Evolutionary conservation across 768 basidiomycete genomes (phyloP), one percentile per base, ranked within the genome.

Genomic region (Russula griseocarnosa): DNA sequence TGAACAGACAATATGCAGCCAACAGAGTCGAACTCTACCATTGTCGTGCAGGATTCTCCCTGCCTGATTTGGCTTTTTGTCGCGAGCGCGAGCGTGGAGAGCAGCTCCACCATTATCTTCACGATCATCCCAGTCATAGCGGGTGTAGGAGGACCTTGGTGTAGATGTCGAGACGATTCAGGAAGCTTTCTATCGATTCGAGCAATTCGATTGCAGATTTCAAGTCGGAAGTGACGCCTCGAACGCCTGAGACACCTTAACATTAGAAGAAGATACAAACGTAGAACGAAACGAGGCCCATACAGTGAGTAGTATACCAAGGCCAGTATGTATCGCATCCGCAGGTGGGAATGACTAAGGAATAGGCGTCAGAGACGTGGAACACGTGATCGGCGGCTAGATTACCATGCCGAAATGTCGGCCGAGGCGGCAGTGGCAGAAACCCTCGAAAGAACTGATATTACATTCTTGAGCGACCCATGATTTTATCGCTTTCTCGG

Each of bases 291-390:
- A 46, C 3, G 20, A n/a, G 44, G 44, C 8, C 3, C n/a, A 46
- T 46, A 46, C 44, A n/a, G 44, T 9, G 10, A 46, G 44, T n/a
- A 46, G 44, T 20, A 46, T n/a, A 10, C 44, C 44, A 10, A 46
- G 20, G 20, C 44, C 44, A 46, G n/a, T 46, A 46, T 46, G 20
- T 46, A 46, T 46, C 13, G 50, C 50, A 14, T 28, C 7, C 16
- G 50, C 50, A 51, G 50, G 26, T 24, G 46, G 46, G 11, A 47
- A n/a, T 47, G 46, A n/a, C 50, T 51, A 16, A 30, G 3, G 18
- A 30, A 51, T 3, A 30, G 10, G 77, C 87, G 26, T 49, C 0
- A 49, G 13, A 49, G 3, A 1, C 24, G 47, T 49, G 47, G 47
- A 26, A 26, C 44, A 46, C n/a, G 9, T 9, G 1, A 46, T n/a